Evolutionary conservation across 1,139 yeast genomes (phyloP).

Genomic region (Sugiyamaella xylanicola): DNA sequence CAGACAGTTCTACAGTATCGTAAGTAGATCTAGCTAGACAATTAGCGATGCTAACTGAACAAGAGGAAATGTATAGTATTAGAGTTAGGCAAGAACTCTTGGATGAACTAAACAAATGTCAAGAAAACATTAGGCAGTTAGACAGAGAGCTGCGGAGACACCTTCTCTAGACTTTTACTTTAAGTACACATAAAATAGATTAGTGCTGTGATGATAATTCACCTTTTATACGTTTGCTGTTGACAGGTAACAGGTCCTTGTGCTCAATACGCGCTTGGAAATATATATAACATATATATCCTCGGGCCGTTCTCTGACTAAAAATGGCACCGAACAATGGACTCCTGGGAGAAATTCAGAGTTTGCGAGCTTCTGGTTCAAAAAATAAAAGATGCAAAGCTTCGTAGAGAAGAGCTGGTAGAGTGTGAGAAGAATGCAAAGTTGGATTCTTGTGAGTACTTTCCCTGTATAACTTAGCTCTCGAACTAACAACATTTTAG

Average conservation of each 20-base stretch:
- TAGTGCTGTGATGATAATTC: neutral
- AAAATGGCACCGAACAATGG: neutral
- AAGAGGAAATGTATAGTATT: neutral
- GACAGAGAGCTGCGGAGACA: neutral
- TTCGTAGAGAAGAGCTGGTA: neutral
- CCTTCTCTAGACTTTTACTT: neutral
- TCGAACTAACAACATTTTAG: neutral
- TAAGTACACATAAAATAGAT: neutral
- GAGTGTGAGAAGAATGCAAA: neutral
- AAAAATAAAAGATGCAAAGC: neutral
- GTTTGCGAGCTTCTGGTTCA: neutral
- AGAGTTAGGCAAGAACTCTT: constrained; percentile 4
- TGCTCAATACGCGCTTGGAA: neutral
- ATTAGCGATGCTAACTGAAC: neutral
- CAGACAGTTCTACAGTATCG: neutral
- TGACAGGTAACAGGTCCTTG: neutral
- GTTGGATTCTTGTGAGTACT: neutral
- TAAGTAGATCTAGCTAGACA: neutral
- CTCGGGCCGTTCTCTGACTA: neutral
- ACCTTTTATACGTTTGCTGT: neutral
- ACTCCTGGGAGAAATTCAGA: neutral
- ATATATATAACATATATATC: neutral
- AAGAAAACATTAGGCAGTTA: neutral
- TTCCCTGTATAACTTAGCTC: neutral
- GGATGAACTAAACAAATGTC: neutral